Conservation (phyloP, 2,329 filamentous ascomycete species). For the Epicoccum sorghinum region DNA sequence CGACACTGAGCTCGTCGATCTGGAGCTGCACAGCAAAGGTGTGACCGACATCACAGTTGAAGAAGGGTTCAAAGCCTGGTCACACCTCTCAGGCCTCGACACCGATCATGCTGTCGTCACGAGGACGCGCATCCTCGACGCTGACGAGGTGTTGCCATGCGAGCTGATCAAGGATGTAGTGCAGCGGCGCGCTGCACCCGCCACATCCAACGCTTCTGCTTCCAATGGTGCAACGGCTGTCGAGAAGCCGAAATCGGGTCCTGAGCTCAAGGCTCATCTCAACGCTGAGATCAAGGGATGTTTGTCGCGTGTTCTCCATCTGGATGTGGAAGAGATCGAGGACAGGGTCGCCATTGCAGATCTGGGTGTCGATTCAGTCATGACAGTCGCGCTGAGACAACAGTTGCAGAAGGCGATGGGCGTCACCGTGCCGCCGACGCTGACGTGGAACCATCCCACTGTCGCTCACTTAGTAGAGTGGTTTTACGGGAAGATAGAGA, state of each 20-base stretch:
- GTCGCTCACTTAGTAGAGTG: conserved; percentile 47
- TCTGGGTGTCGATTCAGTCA: conserved; percentile 50
- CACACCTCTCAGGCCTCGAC: conserved; percentile 44
- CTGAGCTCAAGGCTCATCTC: conserved; percentile 42
- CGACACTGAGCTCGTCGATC: conserved; percentile 47
- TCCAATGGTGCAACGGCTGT: neutral
- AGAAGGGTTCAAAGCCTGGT: conserved; percentile 54
- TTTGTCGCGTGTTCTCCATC: conserved; percentile 44
- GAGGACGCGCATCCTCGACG: conserved; percentile 39
- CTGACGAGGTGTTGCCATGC: conserved; percentile 34
- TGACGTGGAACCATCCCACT: conserved; percentile 53
- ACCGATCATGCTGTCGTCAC: conserved; percentile 50
- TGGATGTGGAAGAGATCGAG: conserved; percentile 45
- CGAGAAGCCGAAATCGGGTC: conserved; percentile 16
- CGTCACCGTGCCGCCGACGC: conserved; percentile 48
- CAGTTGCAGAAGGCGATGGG: conserved; percentile 45
- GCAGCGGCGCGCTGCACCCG: conserved; percentile 13
- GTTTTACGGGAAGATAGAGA: conserved; percentile 36
- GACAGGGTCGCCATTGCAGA: conserved; percentile 44
- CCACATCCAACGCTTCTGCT: neutral
- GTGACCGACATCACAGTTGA: conserved; percentile 51
- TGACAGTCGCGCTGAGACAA: conserved; percentile 46
- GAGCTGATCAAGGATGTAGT: conserved; percentile 25
- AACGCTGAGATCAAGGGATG: conserved; percentile 41
- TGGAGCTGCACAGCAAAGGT: conserved; percentile 51